A percentile compares a stretch with the other conserved stretches of the same genome.
Evolutionary conservation across 2,329 filamentous ascomycete genomes (phyloP).

Genomic region (Aspergillus hortae): DNA sequence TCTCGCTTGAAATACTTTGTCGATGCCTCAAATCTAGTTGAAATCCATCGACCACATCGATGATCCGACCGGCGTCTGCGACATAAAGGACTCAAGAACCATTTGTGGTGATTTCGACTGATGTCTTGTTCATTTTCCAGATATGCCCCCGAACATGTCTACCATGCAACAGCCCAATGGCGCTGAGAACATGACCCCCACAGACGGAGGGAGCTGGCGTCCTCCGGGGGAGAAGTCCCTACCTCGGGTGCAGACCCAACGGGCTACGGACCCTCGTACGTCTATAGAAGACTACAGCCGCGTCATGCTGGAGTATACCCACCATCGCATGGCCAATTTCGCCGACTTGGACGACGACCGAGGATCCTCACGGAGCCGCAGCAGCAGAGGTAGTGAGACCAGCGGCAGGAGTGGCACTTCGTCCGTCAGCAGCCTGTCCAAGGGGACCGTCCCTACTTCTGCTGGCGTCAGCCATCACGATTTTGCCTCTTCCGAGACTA

Average conservation of each 20-base stretch:
- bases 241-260: conserved; percentile 14
- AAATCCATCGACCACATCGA: too few relatives aligned
- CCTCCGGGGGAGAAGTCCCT: conserved; percentile 11
- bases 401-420: conserved; percentile 24
- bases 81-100: background rate
- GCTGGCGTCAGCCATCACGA: conserved; percentile 7
- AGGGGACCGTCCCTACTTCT: conserved; percentile 16
- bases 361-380: conserved; percentile 20
- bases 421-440: conserved; percentile 12
- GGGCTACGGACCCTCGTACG: conserved; percentile 19
- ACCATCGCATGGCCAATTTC: conserved; percentile 35
- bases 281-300: conserved; percentile 39
- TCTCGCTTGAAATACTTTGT: too few relatives aligned
- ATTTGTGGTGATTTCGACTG: background rate
- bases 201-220: conserved; percentile 15
- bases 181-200: conserved; percentile 17
- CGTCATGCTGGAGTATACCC: conserved; percentile 37
- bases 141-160: conserved; percentile 3
- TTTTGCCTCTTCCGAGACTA: background rate
- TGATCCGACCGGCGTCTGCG: background rate
- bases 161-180: conserved; percentile 16
- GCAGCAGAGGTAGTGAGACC: conserved; percentile 28
- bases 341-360: conserved; percentile 21
- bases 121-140: background rate
- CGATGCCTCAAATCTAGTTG: too few relatives aligned